Conservation (phyloP, 306 rosid species). For the Citrullus mucosospermus region DNA sequence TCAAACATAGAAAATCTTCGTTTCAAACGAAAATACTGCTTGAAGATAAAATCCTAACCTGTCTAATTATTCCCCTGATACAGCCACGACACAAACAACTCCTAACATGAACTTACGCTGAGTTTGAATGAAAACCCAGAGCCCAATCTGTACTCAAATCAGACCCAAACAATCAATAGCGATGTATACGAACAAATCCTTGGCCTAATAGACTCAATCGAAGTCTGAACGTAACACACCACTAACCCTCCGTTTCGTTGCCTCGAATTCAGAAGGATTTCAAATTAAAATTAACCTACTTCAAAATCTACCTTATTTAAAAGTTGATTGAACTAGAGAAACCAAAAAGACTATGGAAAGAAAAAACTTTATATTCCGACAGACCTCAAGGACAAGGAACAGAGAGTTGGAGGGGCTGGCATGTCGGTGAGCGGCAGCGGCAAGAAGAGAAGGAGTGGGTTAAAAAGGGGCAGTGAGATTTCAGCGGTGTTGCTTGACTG, state of each 20-base stretch:
- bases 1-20: background rate
- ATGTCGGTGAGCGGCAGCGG: background rate
- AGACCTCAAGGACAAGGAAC: background rate
- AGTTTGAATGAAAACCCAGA: background rate
- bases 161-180: background rate
- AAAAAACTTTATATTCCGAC: background rate
- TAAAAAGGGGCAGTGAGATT: slow-evolving; percentile 7
- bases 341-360: background rate
- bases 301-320: background rate
- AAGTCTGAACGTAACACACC: background rate
- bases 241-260: background rate
- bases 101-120: background rate
- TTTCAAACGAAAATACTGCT: background rate
- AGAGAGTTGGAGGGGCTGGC: background rate
- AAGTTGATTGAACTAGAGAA: background rate
- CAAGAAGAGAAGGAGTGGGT: background rate
- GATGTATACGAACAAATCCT: background rate
- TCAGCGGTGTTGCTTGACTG: background rate
- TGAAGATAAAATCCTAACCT: background rate
- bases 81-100: background rate
- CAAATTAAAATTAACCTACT: background rate
- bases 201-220: background rate
- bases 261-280: background rate
- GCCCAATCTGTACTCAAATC: background rate
- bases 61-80: background rate